Evolutionary conservation across 2,329 filamentous ascomycete species (phyloP).

Genomic region (Sphaerulina populicola): DNA sequence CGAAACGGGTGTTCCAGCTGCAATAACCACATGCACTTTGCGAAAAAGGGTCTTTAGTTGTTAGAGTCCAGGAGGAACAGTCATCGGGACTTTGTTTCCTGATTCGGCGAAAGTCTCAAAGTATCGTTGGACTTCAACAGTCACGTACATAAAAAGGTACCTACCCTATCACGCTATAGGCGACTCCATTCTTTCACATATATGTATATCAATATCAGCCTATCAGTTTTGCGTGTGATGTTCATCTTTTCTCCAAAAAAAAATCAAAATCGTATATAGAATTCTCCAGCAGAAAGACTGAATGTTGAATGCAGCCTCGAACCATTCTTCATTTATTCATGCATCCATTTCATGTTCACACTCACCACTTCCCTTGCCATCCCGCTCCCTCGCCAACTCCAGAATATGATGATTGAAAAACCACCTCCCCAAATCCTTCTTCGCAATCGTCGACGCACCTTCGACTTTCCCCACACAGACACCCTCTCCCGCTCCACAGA

Average conservation of each 20-base stretch:
- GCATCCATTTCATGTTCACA: neutral
- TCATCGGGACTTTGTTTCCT: constrained; percentile 4
- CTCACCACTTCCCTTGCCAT: constrained; percentile 10
- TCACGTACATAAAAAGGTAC: neutral
- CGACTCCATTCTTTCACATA: constrained; percentile 13
- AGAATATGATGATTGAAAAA: constrained; percentile 39
- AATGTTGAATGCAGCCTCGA: neutral
- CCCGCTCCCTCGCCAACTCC: constrained; percentile 18
- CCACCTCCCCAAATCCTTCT: constrained; percentile 21
- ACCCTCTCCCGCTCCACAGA: constrained; percentile 33
- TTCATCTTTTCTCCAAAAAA: neutral
- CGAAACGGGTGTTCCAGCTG: neutral
- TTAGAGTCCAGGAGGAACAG: neutral
- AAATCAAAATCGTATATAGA: too few species aligned
- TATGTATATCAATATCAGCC: constrained; percentile 6
- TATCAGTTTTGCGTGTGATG: neutral
- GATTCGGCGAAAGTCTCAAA: constrained; percentile 4
- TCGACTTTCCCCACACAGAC: constrained; percentile 36
- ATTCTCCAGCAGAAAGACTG: too few species aligned
- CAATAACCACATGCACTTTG: neutral
- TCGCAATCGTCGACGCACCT: constrained; percentile 35
- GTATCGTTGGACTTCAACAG: constrained; percentile 6
- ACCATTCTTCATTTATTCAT: neutral
- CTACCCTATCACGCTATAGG: neutral
- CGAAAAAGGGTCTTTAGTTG: neutral